Evolutionary conservation across 2,329 filamentous ascomycete species (phyloP).

Genomic region (Apiospora kogelbergensis): DNA sequence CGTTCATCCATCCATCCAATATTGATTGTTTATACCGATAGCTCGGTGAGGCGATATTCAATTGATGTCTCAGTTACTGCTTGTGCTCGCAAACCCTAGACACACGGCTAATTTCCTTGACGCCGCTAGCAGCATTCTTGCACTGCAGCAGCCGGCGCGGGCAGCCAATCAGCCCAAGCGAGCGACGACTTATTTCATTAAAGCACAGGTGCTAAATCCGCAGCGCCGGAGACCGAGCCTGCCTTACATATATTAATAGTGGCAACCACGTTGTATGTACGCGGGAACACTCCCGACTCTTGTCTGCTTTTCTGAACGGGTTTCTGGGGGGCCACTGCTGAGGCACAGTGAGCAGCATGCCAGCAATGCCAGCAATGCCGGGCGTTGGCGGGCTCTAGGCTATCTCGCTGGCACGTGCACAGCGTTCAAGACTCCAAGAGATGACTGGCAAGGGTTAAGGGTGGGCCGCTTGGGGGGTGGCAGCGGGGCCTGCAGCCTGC

Average conservation of each 20-base stretch:
- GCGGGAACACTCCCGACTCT: background rate
- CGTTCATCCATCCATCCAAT: background rate
- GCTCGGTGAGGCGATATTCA: background rate
- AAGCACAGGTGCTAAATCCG: background rate
- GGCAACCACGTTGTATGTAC: background rate
- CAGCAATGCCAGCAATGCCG: too few species aligned
- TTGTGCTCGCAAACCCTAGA: background rate
- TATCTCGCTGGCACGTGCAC: background rate
- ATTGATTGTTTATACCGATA: background rate
- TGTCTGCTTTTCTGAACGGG: background rate
- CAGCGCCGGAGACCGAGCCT: background rate
- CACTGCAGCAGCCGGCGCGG: background rate
- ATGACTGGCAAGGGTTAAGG: background rate
- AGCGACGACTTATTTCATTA: background rate
- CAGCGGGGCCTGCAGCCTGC: background rate
- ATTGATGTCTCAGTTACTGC: background rate
- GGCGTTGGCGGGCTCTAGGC: background rate
- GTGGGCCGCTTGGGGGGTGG: background rate
- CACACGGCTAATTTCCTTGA: background rate
- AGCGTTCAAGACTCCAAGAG: background rate
- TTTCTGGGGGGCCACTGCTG: background rate
- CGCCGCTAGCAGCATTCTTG: background rate
- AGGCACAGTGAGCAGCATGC: too few species aligned
- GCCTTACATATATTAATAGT: background rate
- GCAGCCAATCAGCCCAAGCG: background rate